Base-by-base conservation (phyloP, 352 stramenopile genomes). In the Saprolegnia diclina region DNA sequence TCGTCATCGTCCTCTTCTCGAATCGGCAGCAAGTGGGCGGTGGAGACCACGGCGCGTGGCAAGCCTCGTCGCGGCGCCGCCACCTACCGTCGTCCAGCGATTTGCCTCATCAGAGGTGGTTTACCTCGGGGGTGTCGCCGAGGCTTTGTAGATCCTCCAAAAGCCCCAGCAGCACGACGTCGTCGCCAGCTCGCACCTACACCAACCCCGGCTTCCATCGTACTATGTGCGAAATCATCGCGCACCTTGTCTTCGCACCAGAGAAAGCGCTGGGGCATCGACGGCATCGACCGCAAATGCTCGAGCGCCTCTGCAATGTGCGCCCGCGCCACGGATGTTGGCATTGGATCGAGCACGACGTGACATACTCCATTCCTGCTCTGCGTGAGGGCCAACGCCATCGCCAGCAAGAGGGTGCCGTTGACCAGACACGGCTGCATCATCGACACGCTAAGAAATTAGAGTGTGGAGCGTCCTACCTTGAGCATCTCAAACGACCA, bases 211-310 rank as follows among this genome's bases (percentile, higher is more conserved):
- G n/a, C n/a, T n/a, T n/a, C n/a, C n/a, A n/a, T n/a, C n/a, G n/a
- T n/a, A n/a, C n/a, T n/a, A n/a, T n/a, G n/a, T n/a, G n/a, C n/a
- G n/a, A n/a, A n/a, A 26, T 11, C 5, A n/a, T 26, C 56, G n/a
- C 7, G 13, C 22, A 65, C 56, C 56, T 65, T 65, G 4, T 65
- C 56, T 10, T 65, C 56, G 37, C 56, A 52, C 56, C 56, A 65
- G 14, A 65, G 37, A 26, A 53, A 65, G n/a, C 56, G 35, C 24
- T 65, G 56, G 18, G 56, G 56, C 11, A 65, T 52, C 18, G 7
- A 24, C n/a, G 56, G 56, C 21, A 46, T 3, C 14, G 10, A 10
- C 7, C 56, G 56, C 14, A 65, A 21, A 11, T 37, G 37, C 32
- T 65, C 56, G 18, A 65, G 24, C 9, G 56, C 56, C 16, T 65